Evolutionary conservation across 371 early-diverging fungal genomes (phyloP).

Genomic region (Vairimorpha necatrix): DNA sequence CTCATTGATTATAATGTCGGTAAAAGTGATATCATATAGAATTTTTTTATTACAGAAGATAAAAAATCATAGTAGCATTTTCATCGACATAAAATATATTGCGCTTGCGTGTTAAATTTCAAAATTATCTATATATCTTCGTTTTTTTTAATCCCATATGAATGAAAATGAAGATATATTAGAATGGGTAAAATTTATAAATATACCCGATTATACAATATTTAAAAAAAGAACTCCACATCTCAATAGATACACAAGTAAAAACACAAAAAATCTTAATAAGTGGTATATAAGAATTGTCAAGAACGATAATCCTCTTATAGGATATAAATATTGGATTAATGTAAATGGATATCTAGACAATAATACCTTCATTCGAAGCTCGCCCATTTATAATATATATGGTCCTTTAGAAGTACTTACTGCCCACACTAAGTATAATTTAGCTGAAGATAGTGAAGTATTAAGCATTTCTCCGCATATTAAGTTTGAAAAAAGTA

Average conservation of each 20-base stretch:
- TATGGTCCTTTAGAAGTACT: background rate
- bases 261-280: background rate
- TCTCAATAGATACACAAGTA: background rate
- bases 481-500: background rate
- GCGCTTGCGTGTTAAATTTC: too few relatives aligned
- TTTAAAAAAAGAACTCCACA: background rate
- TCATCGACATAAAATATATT: too few relatives aligned
- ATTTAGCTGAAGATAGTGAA: background rate
- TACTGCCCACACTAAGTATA: background rate
- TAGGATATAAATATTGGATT: conserved; percentile 5
- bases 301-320: background rate
- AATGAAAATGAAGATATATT: background rate
- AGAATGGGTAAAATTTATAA: background rate
- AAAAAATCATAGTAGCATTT: too few relatives aligned
- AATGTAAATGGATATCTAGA: conserved; percentile 2
- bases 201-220: background rate
- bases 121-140: background rate
- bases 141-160: background rate
- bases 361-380: background rate
- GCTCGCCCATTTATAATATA: background rate
- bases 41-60: too few relatives aligned
- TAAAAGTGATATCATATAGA: too few relatives aligned
- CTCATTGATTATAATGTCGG: too few relatives aligned
- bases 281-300: background rate
- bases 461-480: background rate